Evolutionary conservation across 768 basidiomycete species (phyloP).

Genomic region (Russula dissimulans): DNA sequence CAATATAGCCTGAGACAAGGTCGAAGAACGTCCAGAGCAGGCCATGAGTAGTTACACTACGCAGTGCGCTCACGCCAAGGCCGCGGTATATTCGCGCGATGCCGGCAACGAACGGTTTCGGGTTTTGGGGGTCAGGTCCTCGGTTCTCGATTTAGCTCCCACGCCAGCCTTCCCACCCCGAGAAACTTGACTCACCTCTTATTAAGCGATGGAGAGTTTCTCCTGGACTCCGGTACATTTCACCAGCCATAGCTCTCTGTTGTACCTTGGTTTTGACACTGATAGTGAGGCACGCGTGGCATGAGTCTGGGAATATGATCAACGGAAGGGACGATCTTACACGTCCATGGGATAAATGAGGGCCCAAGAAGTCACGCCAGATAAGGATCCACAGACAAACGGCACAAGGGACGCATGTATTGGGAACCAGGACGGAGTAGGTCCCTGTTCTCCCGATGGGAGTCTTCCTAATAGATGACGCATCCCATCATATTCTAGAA

Average conservation of each 20-base stretch:
- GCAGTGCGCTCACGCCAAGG: conserved; percentile 84
- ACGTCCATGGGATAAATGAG: conserved; percentile 90
- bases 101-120: conserved; percentile 69
- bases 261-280: conserved; percentile 96
- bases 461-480: conserved; percentile 75
- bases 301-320: neutral
- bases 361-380: conserved; percentile 58
- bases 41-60: conserved; percentile 90
- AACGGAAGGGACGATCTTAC: conserved; percentile 34
- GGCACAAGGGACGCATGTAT: conserved; percentile 73
- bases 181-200: conserved; percentile 45
- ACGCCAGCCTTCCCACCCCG: neutral
- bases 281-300: conserved; percentile 14
- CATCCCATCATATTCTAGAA: conserved; percentile 89
- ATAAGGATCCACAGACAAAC: conserved; percentile 83
- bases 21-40: conserved; percentile 93
- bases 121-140: conserved; percentile 75
- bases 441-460: conserved; percentile 70
- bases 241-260: conserved; percentile 78
- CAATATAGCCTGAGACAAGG: conserved; percentile 64
- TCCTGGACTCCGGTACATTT: conserved; percentile 56
- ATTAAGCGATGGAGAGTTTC: conserved; percentile 74
- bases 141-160: neutral
- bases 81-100: conserved; percentile 85
- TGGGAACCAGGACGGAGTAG: conserved; percentile 79